Evolutionary conservation across 331 rosid genomes (phyloP).

Genomic region (Ulmus americana): DNA sequence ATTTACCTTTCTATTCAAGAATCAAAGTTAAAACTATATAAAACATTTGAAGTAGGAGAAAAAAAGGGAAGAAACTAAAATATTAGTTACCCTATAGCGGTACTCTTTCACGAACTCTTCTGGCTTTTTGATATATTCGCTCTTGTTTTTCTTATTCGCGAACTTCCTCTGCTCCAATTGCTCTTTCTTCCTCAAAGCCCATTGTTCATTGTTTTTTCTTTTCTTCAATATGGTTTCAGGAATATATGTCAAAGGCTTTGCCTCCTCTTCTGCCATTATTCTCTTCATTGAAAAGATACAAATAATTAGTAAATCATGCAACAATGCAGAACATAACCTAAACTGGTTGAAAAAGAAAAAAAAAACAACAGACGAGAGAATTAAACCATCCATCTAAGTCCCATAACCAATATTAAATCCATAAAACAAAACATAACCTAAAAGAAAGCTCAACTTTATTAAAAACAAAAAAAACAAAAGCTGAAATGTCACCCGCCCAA

Average conservation of each 20-base stretch:
- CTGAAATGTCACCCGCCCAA: no score
- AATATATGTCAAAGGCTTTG: slow-evolving; percentile 39
- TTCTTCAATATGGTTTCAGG: slow-evolving; percentile 72
- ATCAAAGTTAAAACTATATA: background rate
- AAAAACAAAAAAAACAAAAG: no score
- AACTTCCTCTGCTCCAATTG: slow-evolving; percentile 56
- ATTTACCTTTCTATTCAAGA: no score
- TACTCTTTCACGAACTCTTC: slow-evolving; percentile 69
- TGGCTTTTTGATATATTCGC: slow-evolving; percentile 38
- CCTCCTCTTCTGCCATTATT: slow-evolving; percentile 50
- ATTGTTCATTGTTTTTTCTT: slow-evolving; percentile 56
- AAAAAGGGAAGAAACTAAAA: background rate
- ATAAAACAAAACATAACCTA: no score
- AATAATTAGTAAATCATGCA: background rate
- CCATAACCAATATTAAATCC: no score
- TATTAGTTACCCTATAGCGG: slow-evolving; percentile 48
- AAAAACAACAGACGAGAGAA: background rate
- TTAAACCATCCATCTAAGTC: no score
- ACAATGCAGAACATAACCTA: background rate
- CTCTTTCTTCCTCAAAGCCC: slow-evolving; percentile 53
- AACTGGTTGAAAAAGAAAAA: no score
- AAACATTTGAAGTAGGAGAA: background rate
- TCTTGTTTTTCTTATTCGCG: slow-evolving; percentile 32
- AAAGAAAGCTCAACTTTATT: no score
- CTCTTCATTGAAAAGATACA: background rate